phyloP scores from a whole-genome alignment of 768 basidiomycete genomes.

The button mushroom (Agaricus bisporus) region DNA sequence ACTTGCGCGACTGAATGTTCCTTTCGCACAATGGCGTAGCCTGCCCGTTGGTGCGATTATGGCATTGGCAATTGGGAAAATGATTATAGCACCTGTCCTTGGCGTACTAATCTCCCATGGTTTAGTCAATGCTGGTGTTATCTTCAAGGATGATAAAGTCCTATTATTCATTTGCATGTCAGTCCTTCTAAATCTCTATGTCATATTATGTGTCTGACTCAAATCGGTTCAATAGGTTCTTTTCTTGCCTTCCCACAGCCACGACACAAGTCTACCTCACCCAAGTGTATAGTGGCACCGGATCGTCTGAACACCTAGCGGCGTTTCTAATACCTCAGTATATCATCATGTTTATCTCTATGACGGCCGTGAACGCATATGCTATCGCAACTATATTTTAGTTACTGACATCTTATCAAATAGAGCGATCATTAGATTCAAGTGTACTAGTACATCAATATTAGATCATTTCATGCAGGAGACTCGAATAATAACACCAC shows the following conservation, averaged over 20 bases:
- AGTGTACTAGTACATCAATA: too few species aligned
- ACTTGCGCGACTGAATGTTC: slow-evolving; percentile 51
- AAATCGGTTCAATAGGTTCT: slow-evolving; percentile 42
- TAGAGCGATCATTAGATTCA: too few species aligned
- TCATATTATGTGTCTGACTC: background rate
- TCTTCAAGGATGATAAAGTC: slow-evolving; percentile 47
- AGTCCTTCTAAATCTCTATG: slow-evolving; percentile 19
- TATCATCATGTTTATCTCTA: slow-evolving; percentile 43
- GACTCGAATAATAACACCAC: too few species aligned
- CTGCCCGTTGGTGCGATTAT: slow-evolving; percentile 47
- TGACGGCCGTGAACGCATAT: slow-evolving; percentile 45
- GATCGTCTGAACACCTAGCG: slow-evolving; percentile 54
- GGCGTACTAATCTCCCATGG: slow-evolving; percentile 53
- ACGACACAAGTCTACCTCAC: slow-evolving; percentile 48
- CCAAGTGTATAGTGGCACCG: slow-evolving; percentile 62
- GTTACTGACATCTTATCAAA: too few species aligned
- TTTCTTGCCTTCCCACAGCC: background rate
- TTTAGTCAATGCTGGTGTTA: slow-evolving; percentile 40
- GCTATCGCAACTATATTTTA: slow-evolving; percentile 34
- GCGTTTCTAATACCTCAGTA: slow-evolving; percentile 62
- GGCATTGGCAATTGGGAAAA: slow-evolving; percentile 44
- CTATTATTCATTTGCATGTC: slow-evolving; percentile 66
- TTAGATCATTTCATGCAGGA: too few species aligned
- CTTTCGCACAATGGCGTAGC: slow-evolving; percentile 35
- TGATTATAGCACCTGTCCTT: slow-evolving; percentile 53